These are phyloP conservation scores for Dinochytrium kinnereticum DNA, from an alignment of 371 early-diverging fungal species.

Conservation along the genomic window DNA sequence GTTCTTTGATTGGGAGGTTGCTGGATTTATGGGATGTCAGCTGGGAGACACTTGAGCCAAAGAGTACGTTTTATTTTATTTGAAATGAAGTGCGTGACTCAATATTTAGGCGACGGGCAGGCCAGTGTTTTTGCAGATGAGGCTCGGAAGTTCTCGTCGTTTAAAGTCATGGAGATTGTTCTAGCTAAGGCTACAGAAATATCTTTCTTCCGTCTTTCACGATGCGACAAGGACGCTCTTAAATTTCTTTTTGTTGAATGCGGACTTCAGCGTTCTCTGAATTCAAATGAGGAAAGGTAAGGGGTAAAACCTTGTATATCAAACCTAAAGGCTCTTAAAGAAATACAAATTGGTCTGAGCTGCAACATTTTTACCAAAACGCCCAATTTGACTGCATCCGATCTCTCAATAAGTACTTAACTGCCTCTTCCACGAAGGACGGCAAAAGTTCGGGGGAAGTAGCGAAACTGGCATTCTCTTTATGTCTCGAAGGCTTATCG, in stretches of 20 bases:
- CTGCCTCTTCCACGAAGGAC: not conserved
- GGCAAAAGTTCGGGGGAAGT: not conserved
- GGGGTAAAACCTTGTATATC: not conserved
- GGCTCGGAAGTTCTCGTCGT: not conserved
- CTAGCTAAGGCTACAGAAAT: not conserved
- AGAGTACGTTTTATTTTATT: not conserved
- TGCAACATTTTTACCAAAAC: slow-evolving; percentile 19
- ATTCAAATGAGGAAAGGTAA: slow-evolving; percentile 14
- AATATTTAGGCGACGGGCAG: not conserved
- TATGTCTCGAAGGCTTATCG: not conserved
- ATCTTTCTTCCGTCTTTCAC: not conserved
- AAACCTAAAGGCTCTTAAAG: not conserved
- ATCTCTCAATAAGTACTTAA: not conserved
- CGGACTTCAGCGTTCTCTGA: not conserved
- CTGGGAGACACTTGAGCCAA: not conserved
- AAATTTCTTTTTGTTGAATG: not conserved
- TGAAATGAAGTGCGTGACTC: too few relatives aligned
- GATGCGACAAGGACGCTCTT: not conserved
- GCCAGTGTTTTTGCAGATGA: not conserved
- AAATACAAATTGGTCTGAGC: slow-evolving; percentile 25
- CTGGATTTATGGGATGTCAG: not conserved
- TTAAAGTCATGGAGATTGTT: not conserved
- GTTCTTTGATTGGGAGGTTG: not conserved
- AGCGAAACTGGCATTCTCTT: not conserved
- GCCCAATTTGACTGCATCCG: slow-evolving; percentile 12